Conservation (phyloP, 108 stramenopile genomes). For the Skeletonema potamos region DNA sequence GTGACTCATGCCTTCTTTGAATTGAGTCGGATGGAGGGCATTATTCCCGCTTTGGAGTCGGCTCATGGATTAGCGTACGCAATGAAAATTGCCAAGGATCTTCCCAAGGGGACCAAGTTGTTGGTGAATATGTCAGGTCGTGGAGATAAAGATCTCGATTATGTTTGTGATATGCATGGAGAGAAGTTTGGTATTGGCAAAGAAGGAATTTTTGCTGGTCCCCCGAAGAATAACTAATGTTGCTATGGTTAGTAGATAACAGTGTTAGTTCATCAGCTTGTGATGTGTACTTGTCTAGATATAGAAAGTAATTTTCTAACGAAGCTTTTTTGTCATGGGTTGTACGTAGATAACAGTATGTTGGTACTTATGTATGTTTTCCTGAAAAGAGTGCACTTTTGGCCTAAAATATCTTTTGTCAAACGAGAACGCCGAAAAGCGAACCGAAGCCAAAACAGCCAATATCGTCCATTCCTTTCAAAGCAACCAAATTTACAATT, state of each 20-base stretch:
- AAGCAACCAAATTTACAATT: neutral
- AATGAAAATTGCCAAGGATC: slow-evolving; percentile 80
- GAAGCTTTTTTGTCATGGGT: neutral
- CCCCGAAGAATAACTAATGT: slow-evolving; percentile 22
- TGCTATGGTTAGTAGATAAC: too few relatives aligned
- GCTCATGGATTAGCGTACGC: slow-evolving; percentile 87
- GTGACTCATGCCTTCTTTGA: slow-evolving; percentile 83
- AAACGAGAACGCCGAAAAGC: too few relatives aligned
- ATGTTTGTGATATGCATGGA: slow-evolving; percentile 86
- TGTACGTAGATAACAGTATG: too few relatives aligned
- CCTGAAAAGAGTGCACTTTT: too few relatives aligned
- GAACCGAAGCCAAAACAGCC: neutral
- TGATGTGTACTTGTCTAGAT: too few relatives aligned
- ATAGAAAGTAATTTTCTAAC: too few relatives aligned
- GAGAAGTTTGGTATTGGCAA: slow-evolving; percentile 75
- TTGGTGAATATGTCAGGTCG: slow-evolving; percentile 91
- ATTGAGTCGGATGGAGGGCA: slow-evolving; percentile 86
- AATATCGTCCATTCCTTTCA: neutral
- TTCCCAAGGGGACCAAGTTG: slow-evolving; percentile 74
- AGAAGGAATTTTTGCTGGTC: slow-evolving; percentile 32
- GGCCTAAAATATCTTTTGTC: too few relatives aligned
- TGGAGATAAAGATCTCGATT: slow-evolving; percentile 95
- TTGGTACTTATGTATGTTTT: too few relatives aligned
- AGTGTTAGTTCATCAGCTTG: too few relatives aligned
- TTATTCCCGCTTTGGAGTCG: slow-evolving; percentile 93